Base-by-base conservation (phyloP, 2,329 filamentous ascomycete species). In the Verticillium nonalfalfae region DNA sequence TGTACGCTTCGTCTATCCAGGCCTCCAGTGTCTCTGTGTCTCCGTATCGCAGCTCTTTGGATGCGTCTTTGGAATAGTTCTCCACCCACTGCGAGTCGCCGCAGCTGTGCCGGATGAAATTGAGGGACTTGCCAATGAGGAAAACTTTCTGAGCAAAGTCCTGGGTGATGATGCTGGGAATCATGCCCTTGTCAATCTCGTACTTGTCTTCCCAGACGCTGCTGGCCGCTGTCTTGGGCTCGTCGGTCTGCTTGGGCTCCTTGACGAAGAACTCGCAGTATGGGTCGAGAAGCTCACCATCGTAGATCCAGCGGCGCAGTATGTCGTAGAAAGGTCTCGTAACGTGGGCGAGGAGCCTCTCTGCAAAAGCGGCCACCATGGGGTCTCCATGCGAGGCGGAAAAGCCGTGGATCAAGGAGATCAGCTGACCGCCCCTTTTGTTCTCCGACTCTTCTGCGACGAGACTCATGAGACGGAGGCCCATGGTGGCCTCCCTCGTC, bases 91-190 rank as follows among this genome's bases (percentile, higher is more conserved):
- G 86, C 31, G 93, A 91, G 73, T 99, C 96, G 9, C 90, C 90
- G 72, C 95, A 99, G 67, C 93, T 94, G 74, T 97, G 93, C 31
- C 95, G 89, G 72, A 99, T 97, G 75, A 99, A 99, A 75, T 99
- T 99, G 60, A 99, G 83, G 4, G 93, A 97, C 74, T 99, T 99
- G 61, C 95, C 95, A 68, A 99, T 99, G 7, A 99, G 79, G 69
- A 98, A 98, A 6, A 99, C 91, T 71, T 97, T 97, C 67, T 95
- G 91, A 0, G 95, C 93, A 75, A 99, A 97, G 64, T 97, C 93
- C 55, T 90, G 84, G 0, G 92, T 96, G 67, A 97, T 93, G 70
- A 98, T 98, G 52, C 89, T 93, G 0, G 95, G 95, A 31, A 97
- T 88, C 90, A 97, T 95, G 57, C 85, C 83, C 62, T 90, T 84